These are phyloP conservation scores for Lenwebbia sp. DNA, from an alignment of 345 rosid species.

Conservation along the genomic window DNA sequence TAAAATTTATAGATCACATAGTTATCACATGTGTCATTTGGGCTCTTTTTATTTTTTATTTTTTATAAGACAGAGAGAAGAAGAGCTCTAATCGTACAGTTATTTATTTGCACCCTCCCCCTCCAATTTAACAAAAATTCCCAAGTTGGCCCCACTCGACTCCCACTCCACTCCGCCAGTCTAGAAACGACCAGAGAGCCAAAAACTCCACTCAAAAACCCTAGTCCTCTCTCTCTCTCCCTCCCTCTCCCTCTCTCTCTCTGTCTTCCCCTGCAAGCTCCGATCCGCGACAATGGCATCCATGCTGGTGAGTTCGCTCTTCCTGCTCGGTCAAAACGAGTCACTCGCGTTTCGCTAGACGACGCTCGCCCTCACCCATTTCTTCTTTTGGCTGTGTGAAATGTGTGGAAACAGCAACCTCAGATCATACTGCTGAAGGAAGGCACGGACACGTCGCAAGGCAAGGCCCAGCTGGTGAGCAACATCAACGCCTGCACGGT, in stretches of 20 bases:
- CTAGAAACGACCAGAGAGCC: not conserved
- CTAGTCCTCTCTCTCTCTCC: not conserved
- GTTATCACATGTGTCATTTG: too few species aligned
- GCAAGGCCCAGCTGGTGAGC: slow-evolving; percentile 88
- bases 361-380: not conserved
- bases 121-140: not conserved
- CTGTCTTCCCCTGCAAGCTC: not conserved
- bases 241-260: not conserved
- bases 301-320: slow-evolving; percentile 11
- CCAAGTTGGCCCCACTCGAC: not conserved
- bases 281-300: slow-evolving; percentile 14
- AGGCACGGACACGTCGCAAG: slow-evolving; percentile 97
- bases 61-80: not conserved
- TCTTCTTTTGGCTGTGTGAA: not conserved
- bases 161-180: not conserved
- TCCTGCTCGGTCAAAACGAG: not conserved
- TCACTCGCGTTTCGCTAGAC: not conserved
- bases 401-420: slow-evolving; percentile 68
- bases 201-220: slow-evolving; percentile 1
- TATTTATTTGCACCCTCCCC: not conserved
- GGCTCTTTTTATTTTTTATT: too few species aligned
- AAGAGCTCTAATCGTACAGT: not conserved
- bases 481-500: slow-evolving; percentile 97
- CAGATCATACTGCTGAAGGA: slow-evolving; percentile 97
- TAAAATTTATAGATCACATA: too few species aligned